A percentile compares a stretch with the other conserved stretches of the same genome.
phyloP scores from a whole-genome alignment of 2,329 filamentous ascomycete genomes.

The Xylariaceae sp. region DNA sequence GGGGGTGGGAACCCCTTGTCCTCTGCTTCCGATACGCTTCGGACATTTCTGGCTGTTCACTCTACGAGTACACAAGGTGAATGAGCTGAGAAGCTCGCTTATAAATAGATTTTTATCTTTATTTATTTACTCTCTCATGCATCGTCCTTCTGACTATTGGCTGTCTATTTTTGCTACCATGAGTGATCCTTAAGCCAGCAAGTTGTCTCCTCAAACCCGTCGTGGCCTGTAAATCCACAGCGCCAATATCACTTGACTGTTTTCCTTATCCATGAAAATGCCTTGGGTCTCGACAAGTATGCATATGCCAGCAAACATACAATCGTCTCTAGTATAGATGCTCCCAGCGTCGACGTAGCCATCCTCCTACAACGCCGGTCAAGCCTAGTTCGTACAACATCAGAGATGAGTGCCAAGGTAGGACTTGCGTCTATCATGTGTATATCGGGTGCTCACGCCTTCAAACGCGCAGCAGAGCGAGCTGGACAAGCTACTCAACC shows the following conservation, averaged over 20 bases:
- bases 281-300: conserved; percentile 24
- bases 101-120: conserved; percentile 23
- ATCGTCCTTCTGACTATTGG: conserved; percentile 26
- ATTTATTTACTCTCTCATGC: conserved; percentile 27
- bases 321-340: conserved; percentile 30
- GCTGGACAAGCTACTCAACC: conserved; percentile 11
- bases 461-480: conserved; percentile 9
- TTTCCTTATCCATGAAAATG: conserved; percentile 25
- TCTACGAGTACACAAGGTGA: neutral
- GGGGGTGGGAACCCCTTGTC: neutral
- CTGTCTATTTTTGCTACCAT: conserved; percentile 25
- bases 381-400: conserved; percentile 21
- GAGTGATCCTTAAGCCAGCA: conserved; percentile 15
- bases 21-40: neutral
- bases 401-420: conserved; percentile 19
- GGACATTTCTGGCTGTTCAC: neutral
- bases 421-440: conserved; percentile 14
- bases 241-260: conserved; percentile 22
- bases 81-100: neutral
- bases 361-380: conserved; percentile 16
- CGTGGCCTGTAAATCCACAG: conserved; percentile 16
- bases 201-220: conserved; percentile 11
- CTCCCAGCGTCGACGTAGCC: conserved; percentile 21
- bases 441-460: conserved; percentile 15
- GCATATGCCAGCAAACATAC: conserved; percentile 26